Conservation (phyloP, 2,329 filamentous ascomycete species). For the Elsinoe ampelina region DNA sequence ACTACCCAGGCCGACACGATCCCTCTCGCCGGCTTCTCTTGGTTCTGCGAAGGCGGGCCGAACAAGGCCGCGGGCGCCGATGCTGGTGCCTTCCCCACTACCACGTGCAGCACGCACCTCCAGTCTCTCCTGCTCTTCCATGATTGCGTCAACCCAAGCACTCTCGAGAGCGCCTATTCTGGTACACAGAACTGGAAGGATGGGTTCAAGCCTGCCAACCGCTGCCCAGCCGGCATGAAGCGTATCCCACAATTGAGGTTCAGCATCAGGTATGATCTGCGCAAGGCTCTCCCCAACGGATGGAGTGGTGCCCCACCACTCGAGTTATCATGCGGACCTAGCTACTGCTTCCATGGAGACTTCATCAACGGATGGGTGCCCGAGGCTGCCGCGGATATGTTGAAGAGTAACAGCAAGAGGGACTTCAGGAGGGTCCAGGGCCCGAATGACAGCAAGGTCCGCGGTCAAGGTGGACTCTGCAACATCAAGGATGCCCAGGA, state of each 20-base stretch:
- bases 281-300: slow-evolving; percentile 35
- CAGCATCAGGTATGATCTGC: slow-evolving; percentile 40
- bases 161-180: slow-evolving; percentile 28
- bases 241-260: slow-evolving; percentile 41
- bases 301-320: slow-evolving; percentile 38
- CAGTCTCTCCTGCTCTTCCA: slow-evolving; percentile 40
- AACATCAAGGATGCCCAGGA: slow-evolving; percentile 31
- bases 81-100: slow-evolving; percentile 25
- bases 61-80: slow-evolving; percentile 2
- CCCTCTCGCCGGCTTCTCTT: slow-evolving; percentile 24
- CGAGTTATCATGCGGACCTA: slow-evolving; percentile 35
- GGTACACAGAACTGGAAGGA: slow-evolving; percentile 21
- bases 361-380: slow-evolving; percentile 41
- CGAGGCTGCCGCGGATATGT: slow-evolving; percentile 35
- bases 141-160: slow-evolving; percentile 34
- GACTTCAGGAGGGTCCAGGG: slow-evolving; percentile 32
- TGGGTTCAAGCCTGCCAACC: slow-evolving; percentile 21
- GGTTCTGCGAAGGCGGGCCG: slow-evolving; percentile 30
- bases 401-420: slow-evolving; percentile 30
- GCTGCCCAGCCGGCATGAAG: slow-evolving; percentile 37
- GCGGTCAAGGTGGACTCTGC: slow-evolving; percentile 26
- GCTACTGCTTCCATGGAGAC: slow-evolving; percentile 39
- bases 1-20: slow-evolving; percentile 23
- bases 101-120: slow-evolving; percentile 35
- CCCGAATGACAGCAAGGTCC: slow-evolving; percentile 13